These are phyloP conservation scores for Dipteronia dyeriana DNA, from an alignment of 345 rosid species.

Conservation along the genomic window DNA sequence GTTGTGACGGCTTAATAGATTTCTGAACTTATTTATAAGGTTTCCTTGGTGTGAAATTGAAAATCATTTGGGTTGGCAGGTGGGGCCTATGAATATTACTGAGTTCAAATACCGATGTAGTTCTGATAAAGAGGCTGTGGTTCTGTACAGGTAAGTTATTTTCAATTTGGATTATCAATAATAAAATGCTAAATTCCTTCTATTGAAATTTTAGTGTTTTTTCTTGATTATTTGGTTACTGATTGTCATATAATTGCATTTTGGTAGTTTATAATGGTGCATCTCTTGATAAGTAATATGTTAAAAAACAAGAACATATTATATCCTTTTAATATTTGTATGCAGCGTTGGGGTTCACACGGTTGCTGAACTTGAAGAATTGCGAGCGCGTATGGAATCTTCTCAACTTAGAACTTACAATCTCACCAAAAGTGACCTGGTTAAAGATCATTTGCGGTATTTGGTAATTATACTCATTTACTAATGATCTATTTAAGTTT, in stretches of 20 bases:
- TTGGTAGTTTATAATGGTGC: conserved; percentile 5
- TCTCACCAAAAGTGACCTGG: conserved; percentile 87
- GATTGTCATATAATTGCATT: neutral
- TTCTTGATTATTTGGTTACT: neutral
- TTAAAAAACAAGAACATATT: neutral
- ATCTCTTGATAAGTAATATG: conserved; percentile 14
- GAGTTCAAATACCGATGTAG: conserved; percentile 86
- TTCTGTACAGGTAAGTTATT: conserved; percentile 67
- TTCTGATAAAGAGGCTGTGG: conserved; percentile 76
- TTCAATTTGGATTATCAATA: neutral
- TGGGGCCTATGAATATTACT: conserved; percentile 73
- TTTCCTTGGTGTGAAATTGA: neutral
- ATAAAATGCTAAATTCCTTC: conserved; percentile 4
- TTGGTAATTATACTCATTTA: conserved; percentile 47
- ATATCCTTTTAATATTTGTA: conserved; percentile 19
- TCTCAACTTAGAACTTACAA: conserved; percentile 67
- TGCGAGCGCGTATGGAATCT: conserved; percentile 73
- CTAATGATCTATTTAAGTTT: neutral
- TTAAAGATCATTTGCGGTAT: conserved; percentile 94
- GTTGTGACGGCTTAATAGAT: conserved; percentile 15
- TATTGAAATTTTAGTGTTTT: neutral
- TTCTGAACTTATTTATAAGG: neutral
- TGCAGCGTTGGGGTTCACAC: conserved; percentile 91
- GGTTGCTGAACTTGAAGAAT: conserved; percentile 62
- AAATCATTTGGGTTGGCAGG: conserved; percentile 52